A percentile compares a stretch with the other conserved stretches of the same genome.
phyloP scores from a whole-genome alignment of 2,329 filamentous ascomycete species.

The Mycosphaerella arachidis region DNA sequence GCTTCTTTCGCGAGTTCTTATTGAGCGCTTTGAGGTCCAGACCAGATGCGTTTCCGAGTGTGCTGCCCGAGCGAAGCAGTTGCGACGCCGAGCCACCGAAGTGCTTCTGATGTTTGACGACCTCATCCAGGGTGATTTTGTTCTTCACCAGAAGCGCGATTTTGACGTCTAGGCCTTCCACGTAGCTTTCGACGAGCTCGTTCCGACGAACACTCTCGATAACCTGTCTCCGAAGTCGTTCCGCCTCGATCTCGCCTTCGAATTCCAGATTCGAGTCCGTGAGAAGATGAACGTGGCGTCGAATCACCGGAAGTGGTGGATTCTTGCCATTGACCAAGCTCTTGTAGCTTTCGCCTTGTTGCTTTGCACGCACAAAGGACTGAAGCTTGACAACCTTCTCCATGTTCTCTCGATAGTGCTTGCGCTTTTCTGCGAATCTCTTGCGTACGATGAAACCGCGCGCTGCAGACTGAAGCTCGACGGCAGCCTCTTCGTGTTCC shows the following conservation, averaged over 20 bases:
- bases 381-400: constrained; percentile 98
- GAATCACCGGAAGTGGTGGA: constrained; percentile 91
- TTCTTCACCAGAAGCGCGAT: constrained; percentile 98
- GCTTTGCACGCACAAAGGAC: constrained; percentile 88
- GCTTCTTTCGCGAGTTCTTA: constrained; percentile 90
- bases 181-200: constrained; percentile 94
- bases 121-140: constrained; percentile 97
- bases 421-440: constrained; percentile 77
- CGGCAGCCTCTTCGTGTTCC: constrained; percentile 71
- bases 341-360: constrained; percentile 97
- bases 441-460: constrained; percentile 69
- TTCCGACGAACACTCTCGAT: constrained; percentile 97
- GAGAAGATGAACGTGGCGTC: constrained; percentile 94
- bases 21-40: constrained; percentile 95
- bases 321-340: constrained; percentile 94
- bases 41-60: constrained; percentile 61
- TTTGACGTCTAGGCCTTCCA: constrained; percentile 97
- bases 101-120: constrained; percentile 93
- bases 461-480: constrained; percentile 68
- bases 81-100: constrained; percentile 63
- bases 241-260: constrained; percentile 96
- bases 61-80: constrained; percentile 29
- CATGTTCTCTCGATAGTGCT: constrained; percentile 94
- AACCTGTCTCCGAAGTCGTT: constrained; percentile 88
- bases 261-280: constrained; percentile 99